These are phyloP conservation scores for Ophiocordyceps australis DNA, from an alignment of 2,329 filamentous ascomycete genomes.

Conservation along the genomic window DNA sequence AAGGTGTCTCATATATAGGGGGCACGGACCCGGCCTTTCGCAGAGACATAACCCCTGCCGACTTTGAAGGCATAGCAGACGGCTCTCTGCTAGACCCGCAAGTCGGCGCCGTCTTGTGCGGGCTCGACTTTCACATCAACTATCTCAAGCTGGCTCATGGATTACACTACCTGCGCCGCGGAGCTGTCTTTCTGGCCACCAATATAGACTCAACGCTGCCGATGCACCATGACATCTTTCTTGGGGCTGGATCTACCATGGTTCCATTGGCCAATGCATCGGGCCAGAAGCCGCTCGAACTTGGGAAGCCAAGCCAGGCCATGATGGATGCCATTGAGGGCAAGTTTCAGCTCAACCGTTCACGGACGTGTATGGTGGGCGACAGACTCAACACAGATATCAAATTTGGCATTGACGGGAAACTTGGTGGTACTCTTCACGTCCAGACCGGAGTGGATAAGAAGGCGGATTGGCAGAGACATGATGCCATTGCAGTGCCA, in stretches of 20 bases:
- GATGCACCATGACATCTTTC: slow-evolving; percentile 66
- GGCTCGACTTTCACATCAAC: slow-evolving; percentile 87
- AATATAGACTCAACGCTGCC: slow-evolving; percentile 87
- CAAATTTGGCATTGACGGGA: slow-evolving; percentile 80
- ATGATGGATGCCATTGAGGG: slow-evolving; percentile 99
- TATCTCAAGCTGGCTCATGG: slow-evolving; percentile 81
- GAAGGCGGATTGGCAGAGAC: slow-evolving; percentile 64
- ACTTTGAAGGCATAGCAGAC: slow-evolving; percentile 65
- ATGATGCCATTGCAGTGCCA: slow-evolving; percentile 52
- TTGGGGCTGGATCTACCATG: slow-evolving; percentile 72
- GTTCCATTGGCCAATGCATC: slow-evolving; percentile 62
- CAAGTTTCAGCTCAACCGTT: slow-evolving; percentile 77
- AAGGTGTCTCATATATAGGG: slow-evolving; percentile 65
- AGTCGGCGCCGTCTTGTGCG: slow-evolving; percentile 76
- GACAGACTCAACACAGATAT: slow-evolving; percentile 93
- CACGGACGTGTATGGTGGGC: slow-evolving; percentile 84
- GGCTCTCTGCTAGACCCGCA: slow-evolving; percentile 64
- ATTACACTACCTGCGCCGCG: slow-evolving; percentile 68
- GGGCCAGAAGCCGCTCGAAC: slow-evolving; percentile 48
- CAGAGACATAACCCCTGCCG: slow-evolving; percentile 61
- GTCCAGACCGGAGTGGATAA: slow-evolving; percentile 81
- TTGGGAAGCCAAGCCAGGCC: slow-evolving; percentile 91
- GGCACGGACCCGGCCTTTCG: slow-evolving; percentile 68
- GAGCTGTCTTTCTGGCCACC: slow-evolving; percentile 79
- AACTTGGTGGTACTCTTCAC: slow-evolving; percentile 75